These are phyloP conservation scores for Stemphylium lycopersici DNA, from an alignment of 2,329 filamentous ascomycete species.

Conservation along the genomic window DNA sequence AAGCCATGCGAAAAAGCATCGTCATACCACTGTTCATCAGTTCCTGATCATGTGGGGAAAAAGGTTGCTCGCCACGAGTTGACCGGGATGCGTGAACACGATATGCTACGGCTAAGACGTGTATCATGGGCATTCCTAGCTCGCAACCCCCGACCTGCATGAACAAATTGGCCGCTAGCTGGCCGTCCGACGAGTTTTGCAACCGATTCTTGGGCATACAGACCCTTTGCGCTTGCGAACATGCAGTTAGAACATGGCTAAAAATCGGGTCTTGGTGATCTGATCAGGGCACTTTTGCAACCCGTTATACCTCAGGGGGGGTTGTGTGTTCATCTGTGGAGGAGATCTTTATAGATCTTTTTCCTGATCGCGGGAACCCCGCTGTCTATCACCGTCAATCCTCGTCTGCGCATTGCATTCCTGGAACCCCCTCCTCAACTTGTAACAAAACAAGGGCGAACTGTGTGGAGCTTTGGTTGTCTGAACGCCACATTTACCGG, in stretches of 20 bases:
- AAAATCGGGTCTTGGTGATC: neutral
- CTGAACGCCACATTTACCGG: slow-evolving; percentile 1
- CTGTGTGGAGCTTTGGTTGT: neutral
- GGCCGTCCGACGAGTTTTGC: neutral
- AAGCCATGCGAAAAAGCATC: neutral
- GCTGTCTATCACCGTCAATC: neutral
- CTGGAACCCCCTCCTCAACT: neutral
- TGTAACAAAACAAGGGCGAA: neutral
- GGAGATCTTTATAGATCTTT: slow-evolving; percentile 9
- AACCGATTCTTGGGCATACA: neutral
- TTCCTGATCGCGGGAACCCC: slow-evolving; percentile 1
- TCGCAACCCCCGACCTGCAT: neutral
- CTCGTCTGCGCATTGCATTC: neutral
- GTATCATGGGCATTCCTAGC: neutral
- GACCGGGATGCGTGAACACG: slow-evolving; percentile 1
- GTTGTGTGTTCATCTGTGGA: neutral
- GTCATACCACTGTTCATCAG: neutral
- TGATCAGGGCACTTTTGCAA: neutral
- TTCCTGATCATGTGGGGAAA: neutral
- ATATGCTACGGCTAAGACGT: neutral
- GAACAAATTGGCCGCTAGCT: neutral
- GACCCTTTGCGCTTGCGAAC: neutral
- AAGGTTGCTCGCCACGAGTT: neutral
- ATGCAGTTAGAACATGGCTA: neutral
- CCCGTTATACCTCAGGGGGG: slow-evolving; percentile 1